Evolutionary conservation across 139 green algal genomes (phyloP).

Genomic region (Chlamydomonas asymmetrica): DNA sequence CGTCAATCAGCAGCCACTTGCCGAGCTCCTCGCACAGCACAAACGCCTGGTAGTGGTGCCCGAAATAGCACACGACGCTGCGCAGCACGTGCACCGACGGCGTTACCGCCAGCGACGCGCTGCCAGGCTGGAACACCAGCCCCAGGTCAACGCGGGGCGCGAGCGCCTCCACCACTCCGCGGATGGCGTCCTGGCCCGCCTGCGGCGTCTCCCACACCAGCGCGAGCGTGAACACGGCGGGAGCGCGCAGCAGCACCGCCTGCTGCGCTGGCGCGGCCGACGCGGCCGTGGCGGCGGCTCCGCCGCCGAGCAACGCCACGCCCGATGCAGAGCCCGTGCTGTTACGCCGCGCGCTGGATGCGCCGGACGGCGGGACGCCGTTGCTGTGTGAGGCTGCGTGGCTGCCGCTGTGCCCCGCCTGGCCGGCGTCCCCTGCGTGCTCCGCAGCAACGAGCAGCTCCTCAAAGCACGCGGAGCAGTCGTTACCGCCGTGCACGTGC

Average conservation of each 20-base stretch:
- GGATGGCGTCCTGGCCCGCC: conserved; percentile 54
- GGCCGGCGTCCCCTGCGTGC: neutral
- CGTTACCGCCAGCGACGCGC: neutral
- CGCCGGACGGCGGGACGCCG: neutral
- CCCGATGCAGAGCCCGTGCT: no score
- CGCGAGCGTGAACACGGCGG: conserved; percentile 70
- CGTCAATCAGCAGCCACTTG: conserved; percentile 81
- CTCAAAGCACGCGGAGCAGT: conserved; percentile 49
- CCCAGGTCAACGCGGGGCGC: conserved; percentile 47
- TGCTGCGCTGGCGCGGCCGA: conserved; percentile 8
- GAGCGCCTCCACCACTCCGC: conserved; percentile 53
- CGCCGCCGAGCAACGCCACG: no score
- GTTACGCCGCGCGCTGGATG: neutral
- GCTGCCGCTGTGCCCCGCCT: no score
- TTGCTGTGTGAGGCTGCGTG: neutral
- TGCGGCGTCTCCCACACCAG: conserved; percentile 75
- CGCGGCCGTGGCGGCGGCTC: neutral
- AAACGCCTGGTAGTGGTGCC: conserved; percentile 79
- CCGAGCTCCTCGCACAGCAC: conserved; percentile 63
- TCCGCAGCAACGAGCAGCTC: conserved; percentile 59
- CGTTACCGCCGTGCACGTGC: conserved; percentile 12
- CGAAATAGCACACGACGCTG: conserved; percentile 68
- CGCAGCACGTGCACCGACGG: conserved; percentile 20
- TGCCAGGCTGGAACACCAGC: conserved; percentile 38
- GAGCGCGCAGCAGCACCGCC: conserved; percentile 52